Base-by-base conservation (phyloP, 1,284 basidiomycete genomes). In the Vanrija sp. region DNA sequence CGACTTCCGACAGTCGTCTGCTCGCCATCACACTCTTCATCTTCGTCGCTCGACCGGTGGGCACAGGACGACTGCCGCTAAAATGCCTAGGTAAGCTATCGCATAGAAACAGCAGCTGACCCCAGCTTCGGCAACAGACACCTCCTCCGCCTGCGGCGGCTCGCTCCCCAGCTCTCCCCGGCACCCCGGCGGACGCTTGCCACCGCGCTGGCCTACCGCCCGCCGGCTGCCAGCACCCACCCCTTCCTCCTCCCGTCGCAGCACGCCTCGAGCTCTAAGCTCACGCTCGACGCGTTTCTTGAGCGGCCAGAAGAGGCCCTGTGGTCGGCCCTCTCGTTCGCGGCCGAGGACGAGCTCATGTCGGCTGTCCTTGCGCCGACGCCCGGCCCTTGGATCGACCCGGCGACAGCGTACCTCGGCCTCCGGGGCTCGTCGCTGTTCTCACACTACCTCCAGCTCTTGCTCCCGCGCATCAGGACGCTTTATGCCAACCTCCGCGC, bases 301-400 rank as follows among this genome's bases (percentile, higher is more conserved):
- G 40, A 43, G 43, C 19, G 18, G 10, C 34, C 16, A 16, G 25
- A 23, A 16, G 21, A 55, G 25, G 46, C 42, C 14, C 46, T 54
- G 6, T 40, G 44, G 42, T 48, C 45, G 16, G 45, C 48, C n/a
- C n/a, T 55, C 46, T 50, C 26, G 23, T 64, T 58, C 46, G 68
- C 65, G 12, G 52, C 56, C 15, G 68, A 72, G 46, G 60, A 64
- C 4, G 69, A 69, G 51, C 64, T 66, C n/a, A 44, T 66, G 51
- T 46, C 58, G 10, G 59, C 67, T 3, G 28, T 44, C 18, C 51
- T 58, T 40, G 45, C 43, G 3, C 43, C 45, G 10, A 10, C 42
- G 23, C 39, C 47, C 1, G 10, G 21, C 3, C 38, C 34, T 23
- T 62, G 58, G 43, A 53, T 69, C 52, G 65, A 68, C 51, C 68